A percentile compares a stretch with the other conserved stretches of the same genome.
Conservation (phyloP, 2,329 filamentous ascomycete genomes). For the Emergomyces orientalis region DNA sequence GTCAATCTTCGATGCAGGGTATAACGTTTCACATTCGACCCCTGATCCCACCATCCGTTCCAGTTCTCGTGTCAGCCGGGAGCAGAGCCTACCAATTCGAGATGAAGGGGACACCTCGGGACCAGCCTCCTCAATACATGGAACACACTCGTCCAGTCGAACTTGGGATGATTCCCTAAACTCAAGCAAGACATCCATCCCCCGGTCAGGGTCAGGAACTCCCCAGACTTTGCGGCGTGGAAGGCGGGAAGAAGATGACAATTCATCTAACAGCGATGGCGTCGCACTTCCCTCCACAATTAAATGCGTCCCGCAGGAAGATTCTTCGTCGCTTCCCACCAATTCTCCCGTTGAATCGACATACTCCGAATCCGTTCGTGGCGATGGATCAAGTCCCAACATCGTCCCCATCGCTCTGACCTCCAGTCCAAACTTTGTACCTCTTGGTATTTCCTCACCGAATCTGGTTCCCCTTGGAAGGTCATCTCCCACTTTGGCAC, state of each 20-base stretch:
- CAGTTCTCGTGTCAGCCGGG: constrained; percentile 21
- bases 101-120: constrained; percentile 14
- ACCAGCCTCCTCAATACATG: constrained; percentile 6
- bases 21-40: constrained; percentile 26
- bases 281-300: constrained; percentile 30
- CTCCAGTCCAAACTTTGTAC: constrained; percentile 34
- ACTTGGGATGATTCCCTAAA: constrained; percentile 15
- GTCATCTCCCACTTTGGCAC: constrained; percentile 26
- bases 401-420: constrained; percentile 30
- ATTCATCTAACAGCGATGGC: constrained; percentile 14
- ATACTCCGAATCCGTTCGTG: constrained; percentile 19
- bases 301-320: constrained; percentile 29
- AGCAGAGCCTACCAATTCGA: constrained; percentile 22
- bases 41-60: constrained; percentile 24
- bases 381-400: constrained; percentile 32
- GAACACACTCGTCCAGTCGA: constrained; percentile 13
- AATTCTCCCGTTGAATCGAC: constrained; percentile 18
- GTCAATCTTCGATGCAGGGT: constrained; percentile 25
- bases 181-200: constrained; percentile 17
- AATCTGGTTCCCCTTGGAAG: constrained; percentile 28
- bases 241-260: constrained; percentile 19
- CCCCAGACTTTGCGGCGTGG: constrained; percentile 5
- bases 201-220: constrained; percentile 10
- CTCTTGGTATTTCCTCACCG: constrained; percentile 31
- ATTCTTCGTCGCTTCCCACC: constrained; percentile 21